Evolutionary conservation across 345 rosid genomes (phyloP).

Genomic region (Pistacia vera): DNA sequence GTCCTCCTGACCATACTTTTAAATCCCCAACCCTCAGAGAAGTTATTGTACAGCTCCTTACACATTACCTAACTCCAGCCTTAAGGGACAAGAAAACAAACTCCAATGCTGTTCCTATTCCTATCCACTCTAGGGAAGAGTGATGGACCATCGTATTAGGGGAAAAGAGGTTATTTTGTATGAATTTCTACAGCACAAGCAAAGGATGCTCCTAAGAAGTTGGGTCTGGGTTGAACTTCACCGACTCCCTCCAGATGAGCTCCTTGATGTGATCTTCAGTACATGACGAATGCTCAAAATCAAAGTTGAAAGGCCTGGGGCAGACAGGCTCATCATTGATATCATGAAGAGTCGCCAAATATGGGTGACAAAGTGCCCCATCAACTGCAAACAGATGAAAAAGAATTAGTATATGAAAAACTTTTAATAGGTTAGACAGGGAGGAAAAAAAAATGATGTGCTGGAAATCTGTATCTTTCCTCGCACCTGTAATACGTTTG

Average conservation of each 20-base stretch:
- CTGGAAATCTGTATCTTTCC: slow-evolving; percentile 6
- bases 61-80: slow-evolving; percentile 13
- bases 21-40: slow-evolving; percentile 15
- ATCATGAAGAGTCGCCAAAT: slow-evolving; percentile 76
- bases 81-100: slow-evolving; percentile 20
- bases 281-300: slow-evolving; percentile 82
- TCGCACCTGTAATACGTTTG: slow-evolving; percentile 86
- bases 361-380: slow-evolving; percentile 85
- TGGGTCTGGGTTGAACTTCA: slow-evolving; percentile 72
- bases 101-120: slow-evolving; percentile 9
- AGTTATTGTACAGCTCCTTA: slow-evolving; percentile 7
- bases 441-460: slow-evolving; percentile 1
- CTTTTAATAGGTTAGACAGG: not conserved
- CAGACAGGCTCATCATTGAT: slow-evolving; percentile 84
- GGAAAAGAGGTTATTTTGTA: slow-evolving; percentile 17
- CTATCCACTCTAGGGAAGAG: slow-evolving; percentile 23
- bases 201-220: slow-evolving; percentile 27
- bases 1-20: not conserved
- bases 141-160: slow-evolving; percentile 12
- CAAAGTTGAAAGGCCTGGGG: slow-evolving; percentile 69
- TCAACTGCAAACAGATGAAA: slow-evolving; percentile 59
- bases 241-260: slow-evolving; percentile 87
- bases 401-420: not conserved
- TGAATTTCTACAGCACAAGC: slow-evolving; percentile 18
- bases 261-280: slow-evolving; percentile 94